Evolutionary conservation across 495 filamentous ascomycete species (phyloP).

Genomic region (Alectoria sarmentosa): DNA sequence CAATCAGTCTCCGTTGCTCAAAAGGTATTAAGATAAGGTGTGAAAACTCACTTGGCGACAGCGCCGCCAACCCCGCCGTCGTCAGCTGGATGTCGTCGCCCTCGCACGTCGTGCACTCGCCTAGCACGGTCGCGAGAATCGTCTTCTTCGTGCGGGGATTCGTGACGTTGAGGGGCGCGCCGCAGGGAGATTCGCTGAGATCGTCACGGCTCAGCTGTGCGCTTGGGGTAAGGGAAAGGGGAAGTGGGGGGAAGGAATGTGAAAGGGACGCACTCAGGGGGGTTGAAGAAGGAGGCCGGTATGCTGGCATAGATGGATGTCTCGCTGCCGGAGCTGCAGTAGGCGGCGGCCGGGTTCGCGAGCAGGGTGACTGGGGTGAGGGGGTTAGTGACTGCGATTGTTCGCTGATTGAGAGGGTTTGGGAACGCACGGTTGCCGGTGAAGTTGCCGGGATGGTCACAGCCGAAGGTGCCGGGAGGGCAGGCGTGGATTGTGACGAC

Average conservation of each 20-base stretch:
- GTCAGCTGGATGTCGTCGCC: neutral
- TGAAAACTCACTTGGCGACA: constrained; percentile 3
- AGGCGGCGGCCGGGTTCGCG: neutral
- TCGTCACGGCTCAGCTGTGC: too few relatives aligned
- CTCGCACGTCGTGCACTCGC: neutral
- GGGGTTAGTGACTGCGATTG: too few relatives aligned
- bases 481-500: constrained; percentile 1
- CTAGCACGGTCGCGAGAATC: neutral
- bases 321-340: constrained; percentile 2
- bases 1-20: too few relatives aligned
- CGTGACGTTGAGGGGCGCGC: constrained; percentile 9
- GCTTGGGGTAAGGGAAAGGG: too few relatives aligned
- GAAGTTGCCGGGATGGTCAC: constrained; percentile 6
- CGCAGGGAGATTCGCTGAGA: constrained; percentile 5
- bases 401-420: too few relatives aligned
- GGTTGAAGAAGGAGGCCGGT: neutral
- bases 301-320: constrained; percentile 6
- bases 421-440: constrained; percentile 1
- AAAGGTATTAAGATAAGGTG: too few relatives aligned
- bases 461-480: neutral
- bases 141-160: constrained; percentile 8
- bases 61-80: neutral
- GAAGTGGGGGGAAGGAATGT: too few relatives aligned
- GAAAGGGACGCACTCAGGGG: neutral
- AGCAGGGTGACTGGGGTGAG: neutral